phyloP scores from a whole-genome alignment of 129 eudicot genomes.

The Artemisia annua region DNA sequence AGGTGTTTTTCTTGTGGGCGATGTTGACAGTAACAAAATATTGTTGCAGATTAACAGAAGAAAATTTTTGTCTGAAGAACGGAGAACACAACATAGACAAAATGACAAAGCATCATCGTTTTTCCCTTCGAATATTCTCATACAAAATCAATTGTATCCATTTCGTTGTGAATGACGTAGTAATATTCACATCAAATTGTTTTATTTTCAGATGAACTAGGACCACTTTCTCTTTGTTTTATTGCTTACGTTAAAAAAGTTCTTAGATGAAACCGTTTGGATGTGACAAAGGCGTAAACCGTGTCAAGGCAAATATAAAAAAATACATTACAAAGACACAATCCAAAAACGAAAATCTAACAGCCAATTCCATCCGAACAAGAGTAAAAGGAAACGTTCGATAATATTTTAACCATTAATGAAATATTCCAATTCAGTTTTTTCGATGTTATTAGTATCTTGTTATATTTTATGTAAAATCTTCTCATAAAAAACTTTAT shows the following conservation, averaged over 20 bases:
- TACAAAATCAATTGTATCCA: background rate
- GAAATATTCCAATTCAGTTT: background rate
- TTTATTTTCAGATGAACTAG: background rate
- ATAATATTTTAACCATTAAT: background rate
- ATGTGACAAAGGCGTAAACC: constrained; percentile 4
- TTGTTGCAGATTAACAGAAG: too few species aligned
- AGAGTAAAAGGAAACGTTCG: background rate
- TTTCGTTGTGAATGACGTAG: background rate
- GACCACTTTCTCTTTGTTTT: background rate
- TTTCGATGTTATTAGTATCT: background rate
- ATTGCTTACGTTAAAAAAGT: background rate
- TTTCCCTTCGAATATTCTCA: background rate
- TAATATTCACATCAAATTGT: background rate
- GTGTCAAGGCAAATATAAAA: background rate
- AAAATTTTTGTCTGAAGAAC: background rate
- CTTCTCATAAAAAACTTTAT: background rate
- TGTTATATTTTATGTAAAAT: background rate
- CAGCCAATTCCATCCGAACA: background rate
- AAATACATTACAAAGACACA: background rate
- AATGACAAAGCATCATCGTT: background rate
- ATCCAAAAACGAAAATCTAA: background rate
- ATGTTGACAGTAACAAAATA: too few species aligned
- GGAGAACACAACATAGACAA: background rate
- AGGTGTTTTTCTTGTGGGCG: too few species aligned
- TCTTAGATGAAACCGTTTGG: background rate